These are phyloP conservation scores for Fusarium mangiferae DNA, from an alignment of 2,329 filamentous ascomycete genomes.

Conservation along the genomic window DNA sequence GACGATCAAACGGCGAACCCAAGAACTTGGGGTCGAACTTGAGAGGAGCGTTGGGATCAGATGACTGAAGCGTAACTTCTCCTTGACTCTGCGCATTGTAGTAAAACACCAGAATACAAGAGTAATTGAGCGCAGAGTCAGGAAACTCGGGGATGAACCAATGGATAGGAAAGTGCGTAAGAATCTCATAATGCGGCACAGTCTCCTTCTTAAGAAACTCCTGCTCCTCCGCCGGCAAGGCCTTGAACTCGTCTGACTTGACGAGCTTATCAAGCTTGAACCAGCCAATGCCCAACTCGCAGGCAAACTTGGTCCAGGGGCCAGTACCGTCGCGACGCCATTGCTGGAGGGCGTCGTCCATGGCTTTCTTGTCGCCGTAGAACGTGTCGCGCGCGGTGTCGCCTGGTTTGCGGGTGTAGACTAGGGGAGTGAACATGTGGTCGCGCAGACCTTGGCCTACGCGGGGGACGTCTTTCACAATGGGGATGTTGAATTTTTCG, in stretches of 20 bases:
- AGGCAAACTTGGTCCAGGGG: constrained; percentile 53
- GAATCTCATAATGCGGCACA: constrained; percentile 67
- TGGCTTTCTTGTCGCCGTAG: constrained; percentile 54
- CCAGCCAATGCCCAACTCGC: constrained; percentile 54
- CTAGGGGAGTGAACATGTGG: constrained; percentile 52
- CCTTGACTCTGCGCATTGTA: constrained; percentile 66
- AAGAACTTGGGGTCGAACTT: constrained; percentile 65
- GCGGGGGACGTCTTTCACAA: constrained; percentile 47
- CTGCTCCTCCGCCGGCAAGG: constrained; percentile 56
- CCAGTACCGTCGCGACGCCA: constrained; percentile 58
- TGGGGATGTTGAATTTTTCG: constrained; percentile 17
- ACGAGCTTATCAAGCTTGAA: constrained; percentile 56
- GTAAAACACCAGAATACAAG: constrained; percentile 57
- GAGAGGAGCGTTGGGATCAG: constrained; percentile 61
- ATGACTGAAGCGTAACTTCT: constrained; percentile 61
- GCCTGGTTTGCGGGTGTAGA: constrained; percentile 53
- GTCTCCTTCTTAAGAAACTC: constrained; percentile 58
- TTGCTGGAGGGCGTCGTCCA: constrained; percentile 58
- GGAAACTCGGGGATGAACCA: constrained; percentile 54
- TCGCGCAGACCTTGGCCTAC: constrained; percentile 56
- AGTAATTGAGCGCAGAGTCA: constrained; percentile 52
- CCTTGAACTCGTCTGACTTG: constrained; percentile 59
- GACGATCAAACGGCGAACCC: constrained; percentile 64
- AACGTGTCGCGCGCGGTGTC: constrained; percentile 57
- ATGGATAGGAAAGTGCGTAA: constrained; percentile 58